Evolutionary conservation across 2,329 filamentous ascomycete species (phyloP), one percentile per base, ranked within the genome.

Genomic region (Coniochaeta prunicola): DNA sequence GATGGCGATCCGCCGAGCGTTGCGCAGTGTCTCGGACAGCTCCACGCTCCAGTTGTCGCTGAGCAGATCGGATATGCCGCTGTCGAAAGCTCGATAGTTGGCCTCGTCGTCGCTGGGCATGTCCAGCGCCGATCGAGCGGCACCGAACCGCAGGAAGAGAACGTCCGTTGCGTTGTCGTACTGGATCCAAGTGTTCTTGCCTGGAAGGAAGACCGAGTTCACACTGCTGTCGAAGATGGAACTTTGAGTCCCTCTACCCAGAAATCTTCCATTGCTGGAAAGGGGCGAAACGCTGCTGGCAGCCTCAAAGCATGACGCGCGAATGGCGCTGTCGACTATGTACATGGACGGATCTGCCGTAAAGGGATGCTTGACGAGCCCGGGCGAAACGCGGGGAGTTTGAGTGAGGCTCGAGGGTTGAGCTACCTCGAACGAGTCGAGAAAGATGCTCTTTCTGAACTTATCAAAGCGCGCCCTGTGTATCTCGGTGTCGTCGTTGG

Each of bases 21-120:
- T 53, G 3, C 62, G 63, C 36, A 72, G 53, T 6, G 69, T 64
- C 34, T 63, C 57, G 0, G 67, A 64, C 62, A 69, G 64, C 58
- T 68, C 65, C 5, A 57, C 28, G 8, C 68, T 70, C 69, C 70
- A 72, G 26, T 65, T 65, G 13, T 63, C 71, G 24, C 68, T 69
- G 50, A 66, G 61, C 8, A 68, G 54, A 4, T 61, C 59, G 24
- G 60, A 58, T 21, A 61, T 53, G n/a, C 61, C 60, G 17, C 15
- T 59, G 40, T 36, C 33, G 33, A 36, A 36, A 36, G 33, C 33
- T 36, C 33, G 33, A 12, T 8, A 15, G 33, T 36, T 12, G 33
- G 17, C 9, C 55, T 53, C 55, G 1, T n/a, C 19, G 12, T 57
- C 36, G 19, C 5, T 13, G 24, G 24, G 4, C 33, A 12, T 36